Evolutionary conservation across 2,329 filamentous ascomycete species (phyloP), one percentile per base, ranked within the genome.

Genomic region (Berkeleyomyces rouxiae): DNA sequence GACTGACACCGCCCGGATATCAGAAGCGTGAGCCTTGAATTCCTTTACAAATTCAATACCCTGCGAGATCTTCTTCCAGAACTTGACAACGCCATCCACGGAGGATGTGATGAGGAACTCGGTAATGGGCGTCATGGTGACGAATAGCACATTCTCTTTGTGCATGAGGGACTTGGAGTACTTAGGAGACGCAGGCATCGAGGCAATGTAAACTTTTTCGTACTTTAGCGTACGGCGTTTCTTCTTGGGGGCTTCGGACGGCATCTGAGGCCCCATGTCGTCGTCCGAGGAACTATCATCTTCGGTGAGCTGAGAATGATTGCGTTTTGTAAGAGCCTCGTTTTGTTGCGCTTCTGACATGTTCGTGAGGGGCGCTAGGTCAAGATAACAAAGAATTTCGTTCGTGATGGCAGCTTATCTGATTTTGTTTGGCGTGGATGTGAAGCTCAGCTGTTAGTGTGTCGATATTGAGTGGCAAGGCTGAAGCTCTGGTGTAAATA

Each of bases 131-230:
- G 95, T 96, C 72, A 96, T 85, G 10, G 86, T 95, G 66, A 89
- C 82, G 70, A 91, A 97, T 63, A 87, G 82, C 59, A 99, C 76
- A 74, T 96, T 90, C 68, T 99, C 93, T 75, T 92, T 91, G 80
- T 99, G 93, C 95, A 99, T 99, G 70, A 99, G 79, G 55, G 93
- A 97, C 71, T 91, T 95, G 64, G 88, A 95, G 75, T 99, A 99
- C 55, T 89, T 86, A 44, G 79, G 70, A 23, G 89, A 88, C 59
- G 82, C 82, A 3, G 93, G 93, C 44, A 99, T 81, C 46, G 93
- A 92, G 64, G 89, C 88, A 66, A 97, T 78, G 74, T 96, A 97
- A 69, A 97, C 84, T 73, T 93, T 96, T 75, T 97, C 92, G 76
- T 96, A 92, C 1, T 89, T 90, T 2, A 99, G 83, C 68, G 88